Conservation (phyloP, 1,284 basidiomycete species). For the Moniliophthora roreri region DNA sequence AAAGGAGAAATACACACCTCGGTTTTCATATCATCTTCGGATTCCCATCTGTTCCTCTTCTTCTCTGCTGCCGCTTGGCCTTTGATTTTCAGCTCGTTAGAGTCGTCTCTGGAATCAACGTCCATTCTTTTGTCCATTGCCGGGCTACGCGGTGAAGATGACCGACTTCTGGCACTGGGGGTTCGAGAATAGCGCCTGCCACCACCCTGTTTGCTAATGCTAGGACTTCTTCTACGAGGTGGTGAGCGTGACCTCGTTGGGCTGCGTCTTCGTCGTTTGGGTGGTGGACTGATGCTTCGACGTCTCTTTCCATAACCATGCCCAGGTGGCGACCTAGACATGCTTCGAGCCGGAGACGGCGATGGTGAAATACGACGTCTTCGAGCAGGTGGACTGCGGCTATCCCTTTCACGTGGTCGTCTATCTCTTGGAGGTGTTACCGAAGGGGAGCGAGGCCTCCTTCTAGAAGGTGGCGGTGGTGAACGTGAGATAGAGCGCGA, state of each 20-base stretch:
- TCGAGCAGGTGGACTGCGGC: slow-evolving; percentile 58
- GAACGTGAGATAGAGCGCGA: slow-evolving; percentile 42
- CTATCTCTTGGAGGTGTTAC: slow-evolving; percentile 39
- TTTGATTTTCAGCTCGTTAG: slow-evolving; percentile 64
- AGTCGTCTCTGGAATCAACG: slow-evolving; percentile 21
- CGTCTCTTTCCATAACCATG: slow-evolving; percentile 1
- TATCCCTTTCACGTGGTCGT: slow-evolving; percentile 40
- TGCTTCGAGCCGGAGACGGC: slow-evolving; percentile 25
- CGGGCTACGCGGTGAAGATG: slow-evolving; percentile 4
- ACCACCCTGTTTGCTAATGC: slow-evolving; percentile 7
- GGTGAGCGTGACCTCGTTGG: slow-evolving; percentile 23
- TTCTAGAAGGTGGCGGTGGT: slow-evolving; percentile 46
- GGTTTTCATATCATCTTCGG: slow-evolving; percentile 27
- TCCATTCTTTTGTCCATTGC: slow-evolving; percentile 23
- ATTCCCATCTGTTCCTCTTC: slow-evolving; percentile 49
- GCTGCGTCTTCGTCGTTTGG: slow-evolving; percentile 32
- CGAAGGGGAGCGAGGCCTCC: slow-evolving; percentile 50
- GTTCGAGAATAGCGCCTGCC: slow-evolving; percentile 18
- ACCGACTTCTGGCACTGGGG: slow-evolving; percentile 4
- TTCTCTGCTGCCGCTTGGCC: slow-evolving; percentile 61
- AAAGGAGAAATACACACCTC: slow-evolving; percentile 25
- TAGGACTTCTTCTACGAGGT: slow-evolving; percentile 17
- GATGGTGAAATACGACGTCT: slow-evolving; percentile 49
- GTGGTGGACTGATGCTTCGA: slow-evolving; percentile 25
- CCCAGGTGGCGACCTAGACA: slow-evolving; percentile 32